Evolutionary conservation across 768 basidiomycete species (phyloP), one percentile per base, ranked within the genome.

Genomic region (Cystofilobasidium macerans): DNA sequence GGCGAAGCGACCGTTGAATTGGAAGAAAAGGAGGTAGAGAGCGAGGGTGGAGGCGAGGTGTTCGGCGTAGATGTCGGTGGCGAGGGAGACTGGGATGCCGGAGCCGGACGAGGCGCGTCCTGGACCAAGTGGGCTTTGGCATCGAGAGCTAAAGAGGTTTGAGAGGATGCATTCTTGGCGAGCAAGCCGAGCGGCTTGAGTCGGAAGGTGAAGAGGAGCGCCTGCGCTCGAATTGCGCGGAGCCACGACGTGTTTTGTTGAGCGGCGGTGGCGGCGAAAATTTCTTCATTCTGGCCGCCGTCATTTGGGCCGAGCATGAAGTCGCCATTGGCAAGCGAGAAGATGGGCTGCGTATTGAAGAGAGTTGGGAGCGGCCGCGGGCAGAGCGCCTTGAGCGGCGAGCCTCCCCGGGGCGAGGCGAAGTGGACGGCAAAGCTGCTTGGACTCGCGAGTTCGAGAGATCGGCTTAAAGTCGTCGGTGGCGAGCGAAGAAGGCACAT

Each of bases 321-420:
- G 57, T 42, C 32, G 16, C 32, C 45, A 14, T 33, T 2, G 3
- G 64, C 20, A 11, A 57, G 56, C 4, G 64, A 65, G 57, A 65
- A 65, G 47, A 65, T 58, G 35, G 56, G 57, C 28, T 57, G 64
- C 6, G 64, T 57, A 11, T 57, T 32, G 35, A 59, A 18, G 28
- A 59, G n/a, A 18, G 57, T 65, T 16, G 64, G 64, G 7, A 65
- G 57, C 20, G 64, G 64, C 9, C 35, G 33, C 14, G 64, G 64
- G 20, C 24, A 47, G 12, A 45, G 22, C 12, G 57, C 30, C 18
- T 65, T 65, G 45, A 65, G 64, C 7, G 35, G 24, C n/a, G 45
- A 35, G 18, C 43, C 14, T n/a, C n/a, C n/a, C 13, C 12, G 45
- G n/a, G 45, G 24, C 9, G 16, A 47, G 3, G 28, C 14, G 7